phyloP scores from a whole-genome alignment of 768 basidiomycete species.

The Naganishia vaughanmartiniae region DNA sequence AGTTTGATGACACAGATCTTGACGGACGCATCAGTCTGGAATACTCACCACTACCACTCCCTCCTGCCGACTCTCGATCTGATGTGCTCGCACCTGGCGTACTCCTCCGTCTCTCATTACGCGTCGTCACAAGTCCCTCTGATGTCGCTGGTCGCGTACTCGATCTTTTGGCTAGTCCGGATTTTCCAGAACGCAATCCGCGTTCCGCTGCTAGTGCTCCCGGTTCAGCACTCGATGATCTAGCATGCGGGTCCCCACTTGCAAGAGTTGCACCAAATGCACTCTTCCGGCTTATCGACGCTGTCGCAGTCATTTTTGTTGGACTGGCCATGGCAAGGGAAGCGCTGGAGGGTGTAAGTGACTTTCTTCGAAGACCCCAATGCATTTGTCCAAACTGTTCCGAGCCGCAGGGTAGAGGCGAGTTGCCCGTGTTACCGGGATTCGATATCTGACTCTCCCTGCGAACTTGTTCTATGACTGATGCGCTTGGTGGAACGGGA shows the following conservation, averaged over 20 bases:
- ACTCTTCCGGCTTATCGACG: slow-evolving; percentile 23
- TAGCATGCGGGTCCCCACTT: background rate
- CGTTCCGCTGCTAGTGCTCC: background rate
- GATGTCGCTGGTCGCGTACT: slow-evolving; percentile 7
- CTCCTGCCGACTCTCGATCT: background rate
- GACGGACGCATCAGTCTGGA: background rate
- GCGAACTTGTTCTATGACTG: slow-evolving; percentile 28
- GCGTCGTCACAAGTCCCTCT: background rate
- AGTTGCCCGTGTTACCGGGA: background rate
- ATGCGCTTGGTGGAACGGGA: slow-evolving; percentile 39
- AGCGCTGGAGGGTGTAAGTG: slow-evolving; percentile 43
- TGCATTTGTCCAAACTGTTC: slow-evolving; percentile 22
- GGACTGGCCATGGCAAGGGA: slow-evolving; percentile 43
- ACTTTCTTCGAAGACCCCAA: slow-evolving; percentile 36
- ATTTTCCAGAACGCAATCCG: background rate
- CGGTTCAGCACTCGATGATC: background rate
- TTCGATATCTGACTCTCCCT: slow-evolving; percentile 32
- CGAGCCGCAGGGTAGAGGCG: background rate
- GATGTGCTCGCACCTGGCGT: background rate
- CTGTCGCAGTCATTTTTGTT: slow-evolving; percentile 31
- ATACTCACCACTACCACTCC: background rate
- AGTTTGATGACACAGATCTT: background rate
- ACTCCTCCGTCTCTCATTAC: background rate
- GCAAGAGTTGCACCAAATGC: slow-evolving; percentile 10
- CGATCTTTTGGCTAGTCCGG: background rate